These are phyloP conservation scores for Sarocladiaceae sp. DNA, from an alignment of 2,329 filamentous ascomycete genomes.

Conservation along the genomic window DNA sequence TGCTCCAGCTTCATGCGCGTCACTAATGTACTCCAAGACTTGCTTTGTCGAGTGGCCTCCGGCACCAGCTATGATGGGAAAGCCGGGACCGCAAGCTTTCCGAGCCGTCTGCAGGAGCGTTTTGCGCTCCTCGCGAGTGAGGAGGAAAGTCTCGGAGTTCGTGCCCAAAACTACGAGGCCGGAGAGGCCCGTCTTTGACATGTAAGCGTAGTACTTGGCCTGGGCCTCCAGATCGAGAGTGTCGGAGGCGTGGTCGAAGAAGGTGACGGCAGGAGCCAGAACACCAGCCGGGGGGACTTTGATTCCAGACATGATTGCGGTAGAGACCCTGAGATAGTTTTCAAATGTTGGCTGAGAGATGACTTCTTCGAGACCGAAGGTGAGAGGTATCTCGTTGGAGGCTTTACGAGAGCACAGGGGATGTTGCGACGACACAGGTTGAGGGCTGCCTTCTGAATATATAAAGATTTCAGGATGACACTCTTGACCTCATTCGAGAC, in stretches of 20 bases:
- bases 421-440: too few relatives aligned
- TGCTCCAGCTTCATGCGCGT: constrained; percentile 54
- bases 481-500: too few relatives aligned
- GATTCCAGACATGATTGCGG: too few relatives aligned
- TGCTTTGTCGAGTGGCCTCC: constrained; percentile 60
- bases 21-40: constrained; percentile 51
- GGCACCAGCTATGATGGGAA: constrained; percentile 72
- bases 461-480: too few relatives aligned
- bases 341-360: too few relatives aligned
- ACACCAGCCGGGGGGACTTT: constrained; percentile 27
- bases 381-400: too few relatives aligned
- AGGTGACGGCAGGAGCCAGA: constrained; percentile 48
- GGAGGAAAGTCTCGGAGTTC: constrained; percentile 49
- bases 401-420: too few relatives aligned
- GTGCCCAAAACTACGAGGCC: constrained; percentile 49
- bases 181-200: constrained; percentile 41
- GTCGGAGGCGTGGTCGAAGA: constrained; percentile 44
- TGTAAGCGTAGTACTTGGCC: constrained; percentile 44
- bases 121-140: constrained; percentile 53
- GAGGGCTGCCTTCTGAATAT: too few relatives aligned
- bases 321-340: too few relatives aligned
- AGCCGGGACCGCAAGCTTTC: constrained; percentile 75
- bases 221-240: constrained; percentile 40
- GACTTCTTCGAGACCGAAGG: too few relatives aligned
- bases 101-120: constrained; percentile 56